These are phyloP conservation scores for Fusarium sp. DNA, from an alignment of 2,329 filamentous ascomycete species.

Conservation along the genomic window DNA sequence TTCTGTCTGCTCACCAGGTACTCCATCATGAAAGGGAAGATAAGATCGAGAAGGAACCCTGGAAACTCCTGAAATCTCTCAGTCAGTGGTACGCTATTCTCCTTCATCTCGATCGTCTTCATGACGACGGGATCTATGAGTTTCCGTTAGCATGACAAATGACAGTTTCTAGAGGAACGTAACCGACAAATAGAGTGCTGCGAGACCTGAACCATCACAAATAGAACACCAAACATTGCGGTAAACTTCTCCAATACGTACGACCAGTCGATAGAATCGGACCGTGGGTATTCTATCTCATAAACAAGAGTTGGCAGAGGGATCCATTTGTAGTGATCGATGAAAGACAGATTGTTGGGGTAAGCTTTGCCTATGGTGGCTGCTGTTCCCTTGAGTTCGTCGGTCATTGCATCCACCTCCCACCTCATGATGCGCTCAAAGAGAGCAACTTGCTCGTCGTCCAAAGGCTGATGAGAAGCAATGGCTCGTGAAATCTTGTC, in stretches of 20 bases:
- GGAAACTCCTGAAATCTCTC: slow-evolving; percentile 75
- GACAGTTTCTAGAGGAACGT: neutral
- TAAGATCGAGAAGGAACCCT: slow-evolving; percentile 77
- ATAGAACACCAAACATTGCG: slow-evolving; percentile 77
- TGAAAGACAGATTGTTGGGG: slow-evolving; percentile 73
- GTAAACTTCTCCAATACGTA: slow-evolving; percentile 78
- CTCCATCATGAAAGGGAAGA: slow-evolving; percentile 83
- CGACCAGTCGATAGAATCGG: slow-evolving; percentile 74
- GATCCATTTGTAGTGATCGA: slow-evolving; percentile 77
- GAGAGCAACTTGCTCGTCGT: slow-evolving; percentile 68
- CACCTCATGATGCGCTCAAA: slow-evolving; percentile 73
- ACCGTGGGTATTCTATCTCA: slow-evolving; percentile 79
- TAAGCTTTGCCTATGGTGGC: slow-evolving; percentile 63
- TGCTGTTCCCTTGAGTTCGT: slow-evolving; percentile 73
- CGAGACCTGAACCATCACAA: slow-evolving; percentile 82
- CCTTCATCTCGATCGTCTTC: slow-evolving; percentile 73
- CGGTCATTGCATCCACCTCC: slow-evolving; percentile 71
- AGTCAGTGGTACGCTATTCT: slow-evolving; percentile 67
- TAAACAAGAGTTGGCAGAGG: slow-evolving; percentile 81
- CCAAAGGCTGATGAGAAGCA: slow-evolving; percentile 67
- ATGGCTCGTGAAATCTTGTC: slow-evolving; percentile 70
- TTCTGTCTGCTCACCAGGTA: slow-evolving; percentile 61
- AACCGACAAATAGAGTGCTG: slow-evolving; percentile 74
- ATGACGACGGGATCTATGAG: slow-evolving; percentile 73
- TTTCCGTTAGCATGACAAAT: slow-evolving; percentile 1